These are phyloP conservation scores for Hypoxylon sp. DNA, from an alignment of 2,329 filamentous ascomycete genomes.

Conservation along the genomic window DNA sequence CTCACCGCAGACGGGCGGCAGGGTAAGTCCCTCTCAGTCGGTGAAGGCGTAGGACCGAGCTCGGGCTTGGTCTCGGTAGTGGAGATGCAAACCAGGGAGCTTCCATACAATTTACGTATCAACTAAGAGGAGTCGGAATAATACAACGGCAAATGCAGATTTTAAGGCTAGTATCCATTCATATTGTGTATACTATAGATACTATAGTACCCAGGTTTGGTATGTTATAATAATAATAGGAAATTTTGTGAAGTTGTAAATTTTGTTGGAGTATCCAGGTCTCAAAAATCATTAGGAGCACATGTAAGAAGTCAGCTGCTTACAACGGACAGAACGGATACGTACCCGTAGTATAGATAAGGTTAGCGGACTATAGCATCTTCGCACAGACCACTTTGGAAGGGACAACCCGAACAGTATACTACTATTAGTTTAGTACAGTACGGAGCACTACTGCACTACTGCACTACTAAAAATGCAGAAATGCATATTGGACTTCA, in stretches of 20 bases:
- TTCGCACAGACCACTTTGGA: constrained; percentile 10
- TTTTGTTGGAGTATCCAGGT: background rate
- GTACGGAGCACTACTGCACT: background rate
- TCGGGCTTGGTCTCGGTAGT: constrained; percentile 31
- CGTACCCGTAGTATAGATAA: constrained; percentile 18
- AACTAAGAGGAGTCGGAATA: constrained; percentile 13
- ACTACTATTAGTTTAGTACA: constrained; percentile 1
- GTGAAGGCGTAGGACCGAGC: constrained; percentile 32
- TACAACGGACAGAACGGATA: background rate
- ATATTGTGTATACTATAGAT: background rate
- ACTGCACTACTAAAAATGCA: constrained; percentile 1
- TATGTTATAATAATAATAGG: background rate
- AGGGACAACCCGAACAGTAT: constrained; percentile 3
- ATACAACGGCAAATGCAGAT: background rate
- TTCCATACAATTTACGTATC: constrained; percentile 22
- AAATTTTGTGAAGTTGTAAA: background rate
- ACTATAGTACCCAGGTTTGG: background rate
- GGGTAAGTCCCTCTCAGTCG: constrained; percentile 37
- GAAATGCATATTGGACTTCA: constrained; percentile 13
- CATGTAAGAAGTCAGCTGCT: constrained; percentile 4
- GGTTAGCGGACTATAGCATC: constrained; percentile 23
- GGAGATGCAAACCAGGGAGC: constrained; percentile 15
- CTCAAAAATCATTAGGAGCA: background rate
- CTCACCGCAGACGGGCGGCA: constrained; percentile 41
- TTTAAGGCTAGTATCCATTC: background rate